A percentile compares a stretch with the other conserved stretches of the same genome.
phyloP scores from a whole-genome alignment of 805 yeast genomes.

The Candida succiphila region DNA sequence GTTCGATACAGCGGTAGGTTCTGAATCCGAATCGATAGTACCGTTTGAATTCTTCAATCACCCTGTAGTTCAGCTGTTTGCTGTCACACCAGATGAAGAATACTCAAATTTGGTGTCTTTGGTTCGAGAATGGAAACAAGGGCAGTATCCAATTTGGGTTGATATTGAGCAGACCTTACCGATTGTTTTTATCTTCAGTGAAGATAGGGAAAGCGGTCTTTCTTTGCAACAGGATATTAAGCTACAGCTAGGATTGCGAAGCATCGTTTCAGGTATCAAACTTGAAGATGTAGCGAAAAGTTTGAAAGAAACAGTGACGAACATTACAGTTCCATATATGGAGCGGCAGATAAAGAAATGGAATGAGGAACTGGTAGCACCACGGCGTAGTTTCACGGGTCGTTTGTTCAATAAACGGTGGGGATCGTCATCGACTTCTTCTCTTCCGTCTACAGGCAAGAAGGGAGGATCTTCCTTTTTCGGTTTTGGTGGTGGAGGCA shows the following conservation, averaged over 20 bases:
- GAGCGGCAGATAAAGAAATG: conserved; percentile 68
- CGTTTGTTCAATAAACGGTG: conserved; percentile 40
- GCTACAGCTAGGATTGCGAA: conserved; percentile 10
- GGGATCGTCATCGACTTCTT: conserved; percentile 27
- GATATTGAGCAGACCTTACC: conserved; percentile 55
- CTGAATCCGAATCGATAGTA: conserved; percentile 39
- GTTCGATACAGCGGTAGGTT: too few species aligned
- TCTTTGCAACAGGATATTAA: conserved; percentile 22
- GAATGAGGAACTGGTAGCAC: conserved; percentile 76
- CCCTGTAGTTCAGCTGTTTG: conserved; percentile 69
- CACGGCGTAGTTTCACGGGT: conserved; percentile 68
- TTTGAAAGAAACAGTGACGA: conserved; percentile 37
- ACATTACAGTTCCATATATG: conserved; percentile 71
- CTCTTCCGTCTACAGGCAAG: conserved; percentile 3
- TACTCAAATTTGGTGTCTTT: conserved; percentile 48
- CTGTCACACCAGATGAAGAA: conserved; percentile 45
- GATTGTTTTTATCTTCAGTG: conserved; percentile 38
- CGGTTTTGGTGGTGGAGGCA: conserved; percentile 15
- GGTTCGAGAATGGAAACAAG: conserved; percentile 40
- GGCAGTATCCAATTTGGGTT: conserved; percentile 48
- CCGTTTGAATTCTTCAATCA: conserved; percentile 84
- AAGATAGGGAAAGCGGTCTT: conserved; percentile 30
- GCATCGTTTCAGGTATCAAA: conserved; percentile 11
- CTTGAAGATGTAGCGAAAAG: conserved; percentile 23
- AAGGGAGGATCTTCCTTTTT: conserved; percentile 21